Evolutionary conservation across 495 filamentous ascomycete species (phyloP), one percentile per base, ranked within the genome.

Genomic region (Penicillium maclennaniae): DNA sequence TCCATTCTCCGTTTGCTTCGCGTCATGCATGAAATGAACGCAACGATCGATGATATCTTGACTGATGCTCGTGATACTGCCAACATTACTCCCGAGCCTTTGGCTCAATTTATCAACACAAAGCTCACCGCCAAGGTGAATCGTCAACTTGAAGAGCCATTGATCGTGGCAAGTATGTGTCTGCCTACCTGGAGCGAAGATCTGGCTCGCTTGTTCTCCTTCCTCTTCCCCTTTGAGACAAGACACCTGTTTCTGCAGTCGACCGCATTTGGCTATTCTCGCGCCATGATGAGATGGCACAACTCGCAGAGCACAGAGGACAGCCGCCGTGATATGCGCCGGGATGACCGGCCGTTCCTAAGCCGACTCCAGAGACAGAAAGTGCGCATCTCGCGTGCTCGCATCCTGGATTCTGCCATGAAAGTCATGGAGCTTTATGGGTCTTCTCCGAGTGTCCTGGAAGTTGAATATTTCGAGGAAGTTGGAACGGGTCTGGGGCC

Each of bases 341-440:
- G 89, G 14, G 92, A 97, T 57, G 91, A 97, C 47, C 81, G 90
- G 17, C 88, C 91, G 16, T 95, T 92, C 79, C 79, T 97, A n/a
- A 92, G 93, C 8, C 82, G 92, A 37, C 78, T 97, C 7, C 93
- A 97, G 67, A 86, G 95, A 50, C 95, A 99, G 61, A 99, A 99
- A 68, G 93, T 99, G 19, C 87, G 95, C 23, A 97, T 99, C 51
- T 95, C 92, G 7, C 82, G 95, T 34, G 82, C 83, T 6, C 89
- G 92, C 50, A 96, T 99, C 45, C 77, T 99, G 3, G 95, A 99
- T 61, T 97, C 95, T 21, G 95, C 95, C 0, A 79, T 96, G 62
- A 99, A 97, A 67, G 95, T 99, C n/a, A 97, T 99, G 95, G 93
- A 99, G 56, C 83, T 97, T 6, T 99, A 99, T 66, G 95, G 95